These are phyloP conservation scores for Acacia melanoxylon DNA, from an alignment of 306 rosid genomes.

Conservation along the genomic window DNA sequence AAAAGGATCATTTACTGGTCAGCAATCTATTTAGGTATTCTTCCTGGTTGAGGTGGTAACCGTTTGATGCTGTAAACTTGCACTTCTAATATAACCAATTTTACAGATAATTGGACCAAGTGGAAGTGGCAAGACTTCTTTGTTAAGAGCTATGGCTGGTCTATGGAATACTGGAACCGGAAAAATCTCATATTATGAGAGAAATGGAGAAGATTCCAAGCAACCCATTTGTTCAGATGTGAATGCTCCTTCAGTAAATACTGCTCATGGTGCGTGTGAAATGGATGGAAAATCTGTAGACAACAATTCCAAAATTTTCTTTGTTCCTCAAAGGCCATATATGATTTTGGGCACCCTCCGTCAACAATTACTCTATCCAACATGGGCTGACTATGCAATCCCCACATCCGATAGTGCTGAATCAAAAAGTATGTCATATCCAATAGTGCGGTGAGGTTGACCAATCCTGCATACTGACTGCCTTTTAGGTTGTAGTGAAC, in stretches of 20 bases:
- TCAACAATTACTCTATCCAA: constrained; percentile 92
- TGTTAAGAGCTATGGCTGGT: constrained; percentile 92
- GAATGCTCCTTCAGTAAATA: constrained; percentile 30
- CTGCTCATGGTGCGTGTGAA: constrained; percentile 22
- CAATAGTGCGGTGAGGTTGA: too few species aligned
- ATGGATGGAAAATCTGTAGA: constrained; percentile 39
- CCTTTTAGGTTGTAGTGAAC: too few species aligned
- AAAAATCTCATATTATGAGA: constrained; percentile 57
- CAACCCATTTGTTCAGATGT: constrained; percentile 41
- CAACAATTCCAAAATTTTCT: constrained; percentile 63
- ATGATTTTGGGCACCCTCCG: constrained; percentile 97
- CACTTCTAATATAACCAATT: constrained; percentile 24
- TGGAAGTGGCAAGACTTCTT: constrained; percentile 94
- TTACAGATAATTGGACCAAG: constrained; percentile 90
- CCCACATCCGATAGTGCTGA: constrained; percentile 41
- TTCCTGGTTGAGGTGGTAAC: background rate
- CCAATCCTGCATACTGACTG: too few species aligned
- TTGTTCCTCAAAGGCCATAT: constrained; percentile 95
- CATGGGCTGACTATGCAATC: constrained; percentile 58
- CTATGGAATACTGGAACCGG: constrained; percentile 88
- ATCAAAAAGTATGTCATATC: constrained; percentile 46
- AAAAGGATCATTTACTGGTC: constrained; percentile 81
- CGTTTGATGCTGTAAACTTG: constrained; percentile 10
- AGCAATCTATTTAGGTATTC: constrained; percentile 33
- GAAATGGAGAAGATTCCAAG: constrained; percentile 43